phyloP scores from a whole-genome alignment of 768 basidiomycete species.

The Lactarius akahatsu region DNA sequence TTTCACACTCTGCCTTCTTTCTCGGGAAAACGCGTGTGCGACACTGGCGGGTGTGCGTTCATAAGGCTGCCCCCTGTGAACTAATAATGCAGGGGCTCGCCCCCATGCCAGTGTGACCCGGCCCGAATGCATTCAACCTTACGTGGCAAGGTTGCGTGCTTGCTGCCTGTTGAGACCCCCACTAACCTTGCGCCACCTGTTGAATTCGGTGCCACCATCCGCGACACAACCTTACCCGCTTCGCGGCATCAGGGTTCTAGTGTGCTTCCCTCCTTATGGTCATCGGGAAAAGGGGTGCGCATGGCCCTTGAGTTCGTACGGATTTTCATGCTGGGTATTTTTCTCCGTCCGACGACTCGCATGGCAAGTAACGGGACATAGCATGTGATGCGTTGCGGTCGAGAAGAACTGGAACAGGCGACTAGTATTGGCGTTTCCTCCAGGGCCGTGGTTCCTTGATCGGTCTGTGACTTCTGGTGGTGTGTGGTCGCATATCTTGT shows the following conservation, averaged over 20 bases:
- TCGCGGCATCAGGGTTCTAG: slow-evolving; percentile 4
- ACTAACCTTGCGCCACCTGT: slow-evolving; percentile 8
- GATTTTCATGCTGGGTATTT: neutral
- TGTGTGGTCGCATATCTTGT: neutral
- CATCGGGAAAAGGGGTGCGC: neutral
- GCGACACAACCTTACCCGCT: slow-evolving; percentile 4
- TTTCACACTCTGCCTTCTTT: slow-evolving; percentile 1
- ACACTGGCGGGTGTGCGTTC: neutral
- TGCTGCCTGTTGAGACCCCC: neutral
- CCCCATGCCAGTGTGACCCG: too few relatives aligned
- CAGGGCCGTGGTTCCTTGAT: neutral
- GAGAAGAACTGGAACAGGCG: neutral
- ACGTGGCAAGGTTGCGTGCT: slow-evolving; percentile 1
- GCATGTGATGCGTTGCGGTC: neutral
- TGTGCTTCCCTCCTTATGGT: neutral
- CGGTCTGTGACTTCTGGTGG: neutral
- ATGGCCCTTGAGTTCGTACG: neutral
- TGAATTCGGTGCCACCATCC: neutral
- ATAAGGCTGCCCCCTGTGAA: slow-evolving; percentile 2
- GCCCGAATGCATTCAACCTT: neutral
- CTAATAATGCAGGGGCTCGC: neutral
- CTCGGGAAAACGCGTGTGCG: slow-evolving; percentile 2
- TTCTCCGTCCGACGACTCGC: neutral
- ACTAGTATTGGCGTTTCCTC: neutral
- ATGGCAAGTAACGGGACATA: neutral